Percentiles rank a stretch among this genome's conserved stretches.
Conservation (phyloP, 768 basidiomycete species). For the Trametes gibbosa region DNA sequence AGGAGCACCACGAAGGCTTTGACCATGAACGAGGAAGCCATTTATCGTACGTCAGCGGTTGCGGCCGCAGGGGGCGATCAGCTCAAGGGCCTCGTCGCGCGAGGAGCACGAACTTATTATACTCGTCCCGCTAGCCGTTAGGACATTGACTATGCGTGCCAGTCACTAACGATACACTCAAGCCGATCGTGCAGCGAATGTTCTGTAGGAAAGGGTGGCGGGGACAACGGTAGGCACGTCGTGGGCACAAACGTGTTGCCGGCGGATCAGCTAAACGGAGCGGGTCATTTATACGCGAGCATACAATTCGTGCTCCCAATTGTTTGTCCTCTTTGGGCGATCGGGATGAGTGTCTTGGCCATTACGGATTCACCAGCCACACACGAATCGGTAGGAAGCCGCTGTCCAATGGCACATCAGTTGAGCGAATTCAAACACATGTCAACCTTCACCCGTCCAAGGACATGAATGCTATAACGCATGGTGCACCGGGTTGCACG, state of each 20-base stretch:
- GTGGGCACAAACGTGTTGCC: neutral
- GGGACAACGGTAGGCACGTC: neutral
- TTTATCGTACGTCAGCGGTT: neutral
- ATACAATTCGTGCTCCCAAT: neutral
- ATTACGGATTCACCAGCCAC: neutral
- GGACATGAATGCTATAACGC: too few relatives aligned
- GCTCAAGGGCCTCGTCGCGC: neutral
- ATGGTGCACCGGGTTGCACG: too few relatives aligned
- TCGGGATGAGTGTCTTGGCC: neutral
- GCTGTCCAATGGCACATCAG: neutral
- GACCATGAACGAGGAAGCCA: neutral
- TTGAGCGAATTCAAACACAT: neutral
- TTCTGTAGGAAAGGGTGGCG: neutral
- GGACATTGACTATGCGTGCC: neutral
- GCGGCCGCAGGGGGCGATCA: neutral
- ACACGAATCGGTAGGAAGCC: neutral
- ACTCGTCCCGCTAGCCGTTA: neutral
- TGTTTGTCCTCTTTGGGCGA: neutral
- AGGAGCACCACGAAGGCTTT: constrained; percentile 3
- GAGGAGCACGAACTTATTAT: neutral
- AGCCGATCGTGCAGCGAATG: neutral
- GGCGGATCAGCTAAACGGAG: constrained; percentile 2
- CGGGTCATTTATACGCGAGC: neutral
- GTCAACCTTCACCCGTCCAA: neutral
- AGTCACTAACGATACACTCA: neutral